A percentile compares a stretch with the other conserved stretches of the same genome.
Evolutionary conservation across 1,284 basidiomycete genomes (phyloP).

Genomic region (Jaminaea rosea): DNA sequence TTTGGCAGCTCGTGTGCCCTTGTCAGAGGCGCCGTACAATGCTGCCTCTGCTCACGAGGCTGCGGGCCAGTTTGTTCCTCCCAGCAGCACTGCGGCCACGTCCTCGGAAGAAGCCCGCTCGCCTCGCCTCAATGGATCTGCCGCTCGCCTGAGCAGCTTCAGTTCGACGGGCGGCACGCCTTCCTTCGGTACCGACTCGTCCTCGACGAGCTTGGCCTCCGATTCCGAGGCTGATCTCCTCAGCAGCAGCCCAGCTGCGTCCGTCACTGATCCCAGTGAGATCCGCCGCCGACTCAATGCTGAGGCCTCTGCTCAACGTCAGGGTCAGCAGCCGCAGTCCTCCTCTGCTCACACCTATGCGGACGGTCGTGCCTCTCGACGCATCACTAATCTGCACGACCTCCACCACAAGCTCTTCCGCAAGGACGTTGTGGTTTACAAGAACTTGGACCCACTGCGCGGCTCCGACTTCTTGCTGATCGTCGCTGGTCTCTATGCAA

Average conservation of each 20-base stretch:
- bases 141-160: neutral
- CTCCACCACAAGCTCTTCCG: conserved; percentile 81
- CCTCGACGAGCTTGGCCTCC: neutral
- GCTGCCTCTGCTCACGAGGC: conserved; percentile 26
- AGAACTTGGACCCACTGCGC: conserved; percentile 73
- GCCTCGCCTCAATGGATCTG: no score
- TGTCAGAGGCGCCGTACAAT: conserved; percentile 24
- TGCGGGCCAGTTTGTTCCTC: neutral
- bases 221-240: neutral
- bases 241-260: neutral
- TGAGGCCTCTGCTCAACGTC: neutral
- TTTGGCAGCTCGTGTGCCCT: conserved; percentile 16
- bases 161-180: neutral
- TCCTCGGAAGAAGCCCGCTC: no score
- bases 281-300: neutral
- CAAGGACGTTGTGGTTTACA: conserved; percentile 71
- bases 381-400: conserved; percentile 62
- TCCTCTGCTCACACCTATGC: conserved; percentile 7
- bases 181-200: neutral
- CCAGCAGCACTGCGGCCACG: neutral
- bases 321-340: conserved; percentile 4
- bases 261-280: neutral
- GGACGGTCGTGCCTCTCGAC: conserved; percentile 8
- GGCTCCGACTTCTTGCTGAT: conserved; percentile 62
- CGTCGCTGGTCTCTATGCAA: conserved; percentile 56